These are phyloP conservation scores for Onygenales sp. DNA, from an alignment of 2,329 filamentous ascomycete genomes.

Conservation along the genomic window DNA sequence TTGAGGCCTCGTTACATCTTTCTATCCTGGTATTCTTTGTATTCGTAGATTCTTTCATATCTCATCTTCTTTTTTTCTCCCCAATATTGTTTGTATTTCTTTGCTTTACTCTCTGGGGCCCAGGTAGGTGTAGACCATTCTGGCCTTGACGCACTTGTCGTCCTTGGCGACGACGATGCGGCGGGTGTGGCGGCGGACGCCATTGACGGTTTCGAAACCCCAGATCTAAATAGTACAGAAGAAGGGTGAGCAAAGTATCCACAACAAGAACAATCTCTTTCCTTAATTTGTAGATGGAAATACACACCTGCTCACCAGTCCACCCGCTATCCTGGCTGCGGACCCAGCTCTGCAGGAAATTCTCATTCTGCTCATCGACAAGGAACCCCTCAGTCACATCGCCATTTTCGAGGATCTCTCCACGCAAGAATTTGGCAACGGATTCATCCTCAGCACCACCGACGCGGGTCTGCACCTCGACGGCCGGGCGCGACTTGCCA, in stretches of 20 bases:
- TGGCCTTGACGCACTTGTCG: constrained; percentile 24
- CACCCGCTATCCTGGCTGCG: constrained; percentile 41
- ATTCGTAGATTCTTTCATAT: too few species aligned
- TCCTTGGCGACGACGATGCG: constrained; percentile 32
- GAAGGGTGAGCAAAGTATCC: neutral
- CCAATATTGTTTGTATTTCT: too few species aligned
- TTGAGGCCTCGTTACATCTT: too few species aligned
- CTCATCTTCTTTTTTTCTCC: too few species aligned
- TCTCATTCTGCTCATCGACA: constrained; percentile 41
- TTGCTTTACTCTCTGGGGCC: constrained; percentile 11
- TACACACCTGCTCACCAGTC: constrained; percentile 44
- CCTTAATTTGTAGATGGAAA: neutral
- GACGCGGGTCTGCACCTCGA: constrained; percentile 29
- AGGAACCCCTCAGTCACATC: constrained; percentile 52
- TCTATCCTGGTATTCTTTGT: too few species aligned
- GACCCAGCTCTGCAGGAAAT: constrained; percentile 42
- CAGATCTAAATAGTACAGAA: constrained; percentile 25
- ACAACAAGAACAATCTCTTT: too few species aligned
- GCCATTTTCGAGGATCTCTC: constrained; percentile 41
- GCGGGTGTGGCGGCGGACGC: constrained; percentile 32
- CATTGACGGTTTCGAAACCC: constrained; percentile 37
- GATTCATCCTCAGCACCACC: constrained; percentile 29
- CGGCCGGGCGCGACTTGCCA: constrained; percentile 24
- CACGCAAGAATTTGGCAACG: constrained; percentile 29
- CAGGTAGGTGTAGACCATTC: constrained; percentile 33